Percentiles rank a stretch among this genome's conserved stretches.
Conservation (phyloP, 176 grass and related monocot species). For the Panicum miliaceum region DNA sequence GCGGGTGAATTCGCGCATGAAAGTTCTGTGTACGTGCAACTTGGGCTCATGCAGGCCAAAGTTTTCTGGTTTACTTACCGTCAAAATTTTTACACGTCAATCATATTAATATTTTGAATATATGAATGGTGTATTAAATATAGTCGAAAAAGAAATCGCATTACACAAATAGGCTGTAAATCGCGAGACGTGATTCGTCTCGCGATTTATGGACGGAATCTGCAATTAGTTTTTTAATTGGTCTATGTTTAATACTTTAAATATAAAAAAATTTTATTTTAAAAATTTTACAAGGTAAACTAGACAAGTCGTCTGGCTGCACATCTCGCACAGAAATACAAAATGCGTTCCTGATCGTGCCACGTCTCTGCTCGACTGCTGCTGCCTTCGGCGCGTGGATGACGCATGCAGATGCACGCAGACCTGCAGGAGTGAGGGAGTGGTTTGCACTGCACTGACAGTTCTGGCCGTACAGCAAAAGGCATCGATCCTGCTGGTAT, state of each 20-base stretch:
- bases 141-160: too few species aligned
- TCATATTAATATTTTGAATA: too few species aligned
- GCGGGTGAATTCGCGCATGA: slow-evolving; percentile 48
- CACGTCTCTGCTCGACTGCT: background rate
- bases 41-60: slow-evolving; percentile 31
- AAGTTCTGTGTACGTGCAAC: slow-evolving; percentile 24
- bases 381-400: background rate
- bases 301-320: background rate
- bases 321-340: background rate
- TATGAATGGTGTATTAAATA: too few species aligned
- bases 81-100: too few species aligned
- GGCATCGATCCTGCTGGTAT: background rate
- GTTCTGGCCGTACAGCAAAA: background rate
- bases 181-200: too few species aligned
- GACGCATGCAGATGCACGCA: background rate
- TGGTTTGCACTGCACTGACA: background rate
- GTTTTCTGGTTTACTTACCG: too few species aligned
- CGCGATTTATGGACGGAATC: too few species aligned
- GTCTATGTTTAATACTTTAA: too few species aligned
- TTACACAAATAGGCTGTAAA: too few species aligned
- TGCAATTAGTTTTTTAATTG: too few species aligned
- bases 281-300: too few species aligned
- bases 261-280: too few species aligned
- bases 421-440: background rate
- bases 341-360: background rate